Base-by-base conservation (phyloP, 1,139 yeast genomes). In the Hanseniaspora gamundiae region DNA sequence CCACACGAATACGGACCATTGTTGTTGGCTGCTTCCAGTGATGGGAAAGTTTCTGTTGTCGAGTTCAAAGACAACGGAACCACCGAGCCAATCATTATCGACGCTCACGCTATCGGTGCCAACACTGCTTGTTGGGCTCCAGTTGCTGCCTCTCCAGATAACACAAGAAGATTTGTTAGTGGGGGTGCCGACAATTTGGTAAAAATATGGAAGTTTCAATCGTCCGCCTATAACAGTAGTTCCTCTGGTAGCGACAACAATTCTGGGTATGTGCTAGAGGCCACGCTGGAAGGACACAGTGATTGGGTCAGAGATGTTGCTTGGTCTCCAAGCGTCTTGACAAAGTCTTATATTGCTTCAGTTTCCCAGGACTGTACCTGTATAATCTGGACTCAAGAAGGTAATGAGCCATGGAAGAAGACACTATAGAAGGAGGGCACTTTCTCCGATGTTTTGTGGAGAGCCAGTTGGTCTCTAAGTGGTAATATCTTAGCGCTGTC, bases 281-380 rank as follows among this genome's bases (percentile, higher is more conserved):
- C 81, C 38, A 73, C 76, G 39, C 73, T 91, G 47, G 81, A 80
- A 52, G 98, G 96, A 38, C 98, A 93, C 62, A 71, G 85, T 19
- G 98, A 91, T 65, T 93, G 98, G 98, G 96, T 91, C 31, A 78
- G 98, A 61, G 99, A 91, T 62, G 96, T 91, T 48, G 88, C 94
- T 7, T 91, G 98, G 98, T 86, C 95, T 16, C 95, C 97, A 41
- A 80, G 94, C 1, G 79, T 85, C 39, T 71, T 91, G 49, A 75
- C 86, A 41, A 83, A 86, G 54, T 78, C 94, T 17, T 91, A 87
- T 62, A 83, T 91, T 57, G 98, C 98, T n/a, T 81, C 95, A 40
- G 97, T 96, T 14, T 88, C 97, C 17, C 98, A 93, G 67, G 98
- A 93, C 63, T 80, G 87, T 60, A 83, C 94, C 1, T 97, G 93